phyloP scores from a whole-genome alignment of 2,329 filamentous ascomycete genomes.

The Pseudocercospora musae region DNA sequence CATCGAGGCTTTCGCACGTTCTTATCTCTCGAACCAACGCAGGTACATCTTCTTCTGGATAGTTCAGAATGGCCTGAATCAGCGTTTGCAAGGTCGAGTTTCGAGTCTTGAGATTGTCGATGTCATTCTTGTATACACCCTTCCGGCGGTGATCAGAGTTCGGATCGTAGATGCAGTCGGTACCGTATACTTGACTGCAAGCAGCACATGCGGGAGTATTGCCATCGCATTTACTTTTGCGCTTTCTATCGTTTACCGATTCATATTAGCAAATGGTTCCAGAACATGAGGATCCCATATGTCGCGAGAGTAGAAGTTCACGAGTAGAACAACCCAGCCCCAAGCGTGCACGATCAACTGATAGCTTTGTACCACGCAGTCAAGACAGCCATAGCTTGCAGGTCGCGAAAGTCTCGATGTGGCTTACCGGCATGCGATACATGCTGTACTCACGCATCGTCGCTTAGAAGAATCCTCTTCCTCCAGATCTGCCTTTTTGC shows the following conservation, averaged over 20 bases:
- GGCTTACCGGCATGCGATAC: constrained; percentile 33
- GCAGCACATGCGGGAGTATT: constrained; percentile 88
- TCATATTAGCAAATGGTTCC: constrained; percentile 7
- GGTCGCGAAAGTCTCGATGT: background rate
- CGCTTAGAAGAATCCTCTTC: constrained; percentile 43
- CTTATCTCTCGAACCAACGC: constrained; percentile 82
- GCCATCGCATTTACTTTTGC: constrained; percentile 68
- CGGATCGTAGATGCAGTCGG: constrained; percentile 89
- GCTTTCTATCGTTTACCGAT: constrained; percentile 27
- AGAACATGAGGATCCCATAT: background rate
- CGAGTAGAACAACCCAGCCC: background rate
- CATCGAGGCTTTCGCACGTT: constrained; percentile 72
- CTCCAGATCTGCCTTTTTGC: constrained; percentile 25
- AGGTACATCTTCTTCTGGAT: constrained; percentile 79
- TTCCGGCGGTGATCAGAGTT: constrained; percentile 95
- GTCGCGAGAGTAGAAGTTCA: background rate
- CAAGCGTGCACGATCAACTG: background rate
- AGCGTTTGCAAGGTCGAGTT: constrained; percentile 88
- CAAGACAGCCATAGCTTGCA: background rate
- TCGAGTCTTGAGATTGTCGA: constrained; percentile 80
- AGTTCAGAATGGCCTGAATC: constrained; percentile 88
- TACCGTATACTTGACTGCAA: constrained; percentile 90
- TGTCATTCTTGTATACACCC: constrained; percentile 93
- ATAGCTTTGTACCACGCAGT: background rate
- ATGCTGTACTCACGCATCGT: constrained; percentile 40